phyloP scores from a whole-genome alignment of 495 filamentous ascomycete genomes.

The Penicillium antarcticum region DNA sequence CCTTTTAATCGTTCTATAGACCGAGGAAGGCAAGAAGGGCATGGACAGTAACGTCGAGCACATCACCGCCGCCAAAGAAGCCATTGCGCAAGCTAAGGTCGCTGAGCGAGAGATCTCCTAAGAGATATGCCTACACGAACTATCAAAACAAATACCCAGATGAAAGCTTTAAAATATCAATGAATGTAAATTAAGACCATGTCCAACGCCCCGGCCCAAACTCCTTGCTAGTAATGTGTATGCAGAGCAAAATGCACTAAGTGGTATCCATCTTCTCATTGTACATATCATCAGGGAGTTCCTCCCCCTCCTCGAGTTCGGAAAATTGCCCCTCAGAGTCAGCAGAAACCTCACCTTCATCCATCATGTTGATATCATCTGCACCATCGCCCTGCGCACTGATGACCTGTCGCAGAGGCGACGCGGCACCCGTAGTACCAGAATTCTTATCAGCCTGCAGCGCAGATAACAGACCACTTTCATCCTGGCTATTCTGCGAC shows the following conservation, averaged over 20 bases:
- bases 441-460: conserved; percentile 35
- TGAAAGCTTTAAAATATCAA: conserved; percentile 3
- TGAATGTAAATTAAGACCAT: conserved; percentile 24
- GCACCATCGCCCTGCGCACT: conserved; percentile 27
- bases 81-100: conserved; percentile 56
- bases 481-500: conserved; percentile 46
- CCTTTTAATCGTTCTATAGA: conserved; percentile 17
- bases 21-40: conserved; percentile 45
- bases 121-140: conserved; percentile 7
- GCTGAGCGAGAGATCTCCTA: conserved; percentile 42
- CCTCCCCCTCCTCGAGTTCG: conserved; percentile 47
- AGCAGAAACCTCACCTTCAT: conserved; percentile 60
- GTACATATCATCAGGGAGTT: conserved; percentile 45
- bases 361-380: conserved; percentile 54
- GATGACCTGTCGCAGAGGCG: conserved; percentile 41
- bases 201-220: conserved; percentile 26
- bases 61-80: conserved; percentile 53
- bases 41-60: conserved; percentile 52
- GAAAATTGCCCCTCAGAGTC: conserved; percentile 35
- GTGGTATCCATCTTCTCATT: conserved; percentile 71
- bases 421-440: conserved; percentile 25
- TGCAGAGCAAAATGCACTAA: conserved; percentile 13
- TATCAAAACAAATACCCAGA: conserved; percentile 12
- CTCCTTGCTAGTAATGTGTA: conserved; percentile 34
- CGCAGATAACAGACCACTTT: conserved; percentile 31